Conservation (phyloP, 148 eudicot genomes). For the Chenopodium quinoa region DNA sequence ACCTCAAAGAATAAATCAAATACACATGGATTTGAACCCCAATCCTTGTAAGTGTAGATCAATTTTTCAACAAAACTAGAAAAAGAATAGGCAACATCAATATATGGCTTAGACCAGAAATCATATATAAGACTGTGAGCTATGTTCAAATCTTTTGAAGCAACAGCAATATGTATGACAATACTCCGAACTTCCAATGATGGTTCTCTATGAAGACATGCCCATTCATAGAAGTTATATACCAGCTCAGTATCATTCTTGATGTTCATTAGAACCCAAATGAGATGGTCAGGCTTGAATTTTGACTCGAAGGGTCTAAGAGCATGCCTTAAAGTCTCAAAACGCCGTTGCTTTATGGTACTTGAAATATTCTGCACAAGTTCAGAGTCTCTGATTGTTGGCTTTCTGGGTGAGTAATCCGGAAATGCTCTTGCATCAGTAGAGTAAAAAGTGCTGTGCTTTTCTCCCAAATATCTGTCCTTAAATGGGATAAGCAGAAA, state of each 20-base stretch:
- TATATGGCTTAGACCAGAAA: constrained; percentile 52
- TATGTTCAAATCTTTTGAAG: constrained; percentile 54
- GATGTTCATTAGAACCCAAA: constrained; percentile 80
- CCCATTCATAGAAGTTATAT: constrained; percentile 71
- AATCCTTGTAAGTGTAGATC: constrained; percentile 79
- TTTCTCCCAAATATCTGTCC: constrained; percentile 25
- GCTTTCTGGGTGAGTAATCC: constrained; percentile 70
- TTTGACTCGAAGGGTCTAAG: constrained; percentile 66
- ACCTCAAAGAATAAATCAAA: constrained; percentile 86
- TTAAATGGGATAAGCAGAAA: constrained; percentile 7
- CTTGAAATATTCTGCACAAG: constrained; percentile 58
- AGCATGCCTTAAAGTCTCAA: constrained; percentile 53
- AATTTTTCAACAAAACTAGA: constrained; percentile 57
- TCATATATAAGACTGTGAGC: constrained; percentile 52
- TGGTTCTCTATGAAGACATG: constrained; percentile 53
- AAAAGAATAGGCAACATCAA: constrained; percentile 45
- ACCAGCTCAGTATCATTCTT: constrained; percentile 61
- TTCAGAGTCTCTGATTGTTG: constrained; percentile 64
- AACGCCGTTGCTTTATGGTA: constrained; percentile 59
- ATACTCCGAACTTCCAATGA: constrained; percentile 80
- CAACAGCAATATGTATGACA: constrained; percentile 73
- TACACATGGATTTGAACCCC: constrained; percentile 78
- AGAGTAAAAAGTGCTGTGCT: constrained; percentile 35
- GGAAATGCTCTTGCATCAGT: constrained; percentile 60
- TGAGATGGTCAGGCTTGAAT: constrained; percentile 58